phyloP scores from a whole-genome alignment of 176 grass and related monocot species.

The Echinochloa phyllopogon region DNA sequence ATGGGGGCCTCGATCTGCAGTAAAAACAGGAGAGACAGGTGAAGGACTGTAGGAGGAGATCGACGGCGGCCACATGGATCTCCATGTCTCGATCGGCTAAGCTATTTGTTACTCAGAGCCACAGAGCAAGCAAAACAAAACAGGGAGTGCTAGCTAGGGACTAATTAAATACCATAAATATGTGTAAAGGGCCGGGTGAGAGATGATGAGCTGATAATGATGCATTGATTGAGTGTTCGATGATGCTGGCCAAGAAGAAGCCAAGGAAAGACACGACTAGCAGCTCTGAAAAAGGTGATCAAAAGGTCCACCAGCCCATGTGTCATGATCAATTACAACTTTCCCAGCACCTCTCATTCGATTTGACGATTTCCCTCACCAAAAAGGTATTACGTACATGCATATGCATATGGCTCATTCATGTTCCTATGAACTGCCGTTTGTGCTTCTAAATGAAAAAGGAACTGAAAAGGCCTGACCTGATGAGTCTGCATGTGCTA shows the following conservation, averaged over 20 bases:
- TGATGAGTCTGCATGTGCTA: no score
- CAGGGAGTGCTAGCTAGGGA: not conserved
- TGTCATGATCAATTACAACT: constrained; percentile 16
- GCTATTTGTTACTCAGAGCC: not conserved
- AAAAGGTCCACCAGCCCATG: not conserved
- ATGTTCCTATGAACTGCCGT: not conserved
- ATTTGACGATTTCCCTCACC: not conserved
- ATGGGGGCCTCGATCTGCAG: not conserved
- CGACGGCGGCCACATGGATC: not conserved
- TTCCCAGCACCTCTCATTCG: not conserved
- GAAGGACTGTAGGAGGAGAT: not conserved
- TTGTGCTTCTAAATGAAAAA: not conserved
- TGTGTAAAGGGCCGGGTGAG: not conserved
- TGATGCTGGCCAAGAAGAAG: constrained; percentile 35
- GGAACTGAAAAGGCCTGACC: no score
- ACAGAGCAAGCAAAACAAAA: not conserved
- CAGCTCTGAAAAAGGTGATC: not conserved
- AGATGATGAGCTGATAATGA: not conserved
- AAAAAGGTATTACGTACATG: not conserved
- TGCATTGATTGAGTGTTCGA: constrained; percentile 13
- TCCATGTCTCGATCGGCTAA: not conserved
- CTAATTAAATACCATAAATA: constrained; percentile 27
- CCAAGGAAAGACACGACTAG: not conserved
- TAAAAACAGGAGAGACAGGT: not conserved
- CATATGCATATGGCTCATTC: not conserved